A percentile compares a stretch with the other conserved stretches of the same genome.
Conservation (phyloP, 2,329 filamentous ascomycete species). For the Beauveria asiatica region DNA sequence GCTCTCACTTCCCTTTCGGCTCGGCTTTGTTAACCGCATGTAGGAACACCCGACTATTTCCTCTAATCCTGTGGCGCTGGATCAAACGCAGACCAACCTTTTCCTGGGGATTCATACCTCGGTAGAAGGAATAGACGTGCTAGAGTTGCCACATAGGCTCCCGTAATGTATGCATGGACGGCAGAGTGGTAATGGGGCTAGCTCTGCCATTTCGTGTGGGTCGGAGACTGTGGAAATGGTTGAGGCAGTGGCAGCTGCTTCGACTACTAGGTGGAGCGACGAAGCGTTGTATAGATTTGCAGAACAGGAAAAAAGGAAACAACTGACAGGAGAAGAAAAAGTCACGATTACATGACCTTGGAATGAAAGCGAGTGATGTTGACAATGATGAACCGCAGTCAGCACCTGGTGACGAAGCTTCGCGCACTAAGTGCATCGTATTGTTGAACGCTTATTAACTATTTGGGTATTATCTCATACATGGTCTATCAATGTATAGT, state of each 20-base stretch:
- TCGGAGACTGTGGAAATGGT: not conserved
- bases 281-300: conserved; percentile 11
- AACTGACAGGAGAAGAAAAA: conserved; percentile 18
- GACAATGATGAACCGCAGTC: not conserved
- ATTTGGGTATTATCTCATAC: not conserved
- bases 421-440: too few species aligned
- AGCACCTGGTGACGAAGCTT: not conserved
- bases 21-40: not conserved
- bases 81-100: conserved; percentile 7
- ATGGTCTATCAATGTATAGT: not conserved
- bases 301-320: conserved; percentile 1
- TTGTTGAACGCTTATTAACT: not conserved
- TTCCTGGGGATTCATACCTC: not conserved
- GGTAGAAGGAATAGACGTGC: conserved; percentile 15
- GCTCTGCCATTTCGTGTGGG: not conserved
- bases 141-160: conserved; percentile 16
- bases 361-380: not conserved
- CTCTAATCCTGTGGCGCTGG: conserved; percentile 49
- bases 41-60: conserved; percentile 94
- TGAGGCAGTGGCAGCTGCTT: not conserved
- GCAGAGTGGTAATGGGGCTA: not conserved
- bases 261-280: not conserved
- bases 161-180: conserved; percentile 21
- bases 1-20: not conserved
- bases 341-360: conserved; percentile 14